Conservation (phyloP, 2,329 filamentous ascomycete genomes). For the Sphaerostilbella broomeana region DNA sequence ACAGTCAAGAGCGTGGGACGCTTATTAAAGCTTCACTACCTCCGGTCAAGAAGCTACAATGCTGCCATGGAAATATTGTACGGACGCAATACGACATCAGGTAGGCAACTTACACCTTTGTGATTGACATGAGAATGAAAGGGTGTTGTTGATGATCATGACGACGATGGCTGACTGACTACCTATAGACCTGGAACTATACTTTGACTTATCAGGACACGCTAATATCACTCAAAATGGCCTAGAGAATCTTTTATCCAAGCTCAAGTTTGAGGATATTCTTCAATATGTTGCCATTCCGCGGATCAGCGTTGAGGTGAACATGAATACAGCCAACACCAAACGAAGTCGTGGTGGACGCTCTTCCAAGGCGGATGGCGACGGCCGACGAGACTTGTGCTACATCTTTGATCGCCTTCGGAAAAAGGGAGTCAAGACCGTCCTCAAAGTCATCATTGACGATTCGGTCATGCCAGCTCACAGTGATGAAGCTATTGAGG, state of each 20-base stretch:
- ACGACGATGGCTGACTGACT: no score
- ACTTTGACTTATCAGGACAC: constrained; percentile 19
- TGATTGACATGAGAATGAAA: background rate
- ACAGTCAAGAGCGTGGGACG: constrained; percentile 11
- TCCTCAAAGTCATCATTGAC: constrained; percentile 26
- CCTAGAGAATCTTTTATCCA: constrained; percentile 16
- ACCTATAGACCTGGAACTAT: constrained; percentile 19
- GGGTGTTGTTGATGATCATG: no score
- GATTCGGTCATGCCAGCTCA: constrained; percentile 19
- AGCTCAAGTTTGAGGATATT: constrained; percentile 21
- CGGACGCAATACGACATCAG: constrained; percentile 15
- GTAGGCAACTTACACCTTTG: constrained; percentile 1
- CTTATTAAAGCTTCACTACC: constrained; percentile 20
- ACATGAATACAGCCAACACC: constrained; percentile 11
- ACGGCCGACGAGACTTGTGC: constrained; percentile 15
- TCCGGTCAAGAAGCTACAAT: constrained; percentile 19
- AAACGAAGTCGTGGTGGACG: constrained; percentile 7
- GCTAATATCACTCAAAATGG: constrained; percentile 12
- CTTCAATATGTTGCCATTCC: constrained; percentile 24
- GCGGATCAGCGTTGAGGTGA: constrained; percentile 11
- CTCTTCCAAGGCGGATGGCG: constrained; percentile 8
- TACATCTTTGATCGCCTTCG: constrained; percentile 24
- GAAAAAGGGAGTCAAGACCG: constrained; percentile 21
- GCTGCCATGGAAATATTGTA: constrained; percentile 22
- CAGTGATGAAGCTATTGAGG: constrained; percentile 25